phyloP scores from a whole-genome alignment of 371 early-diverging fungal genomes.

The Funneliformis caledonium region DNA sequence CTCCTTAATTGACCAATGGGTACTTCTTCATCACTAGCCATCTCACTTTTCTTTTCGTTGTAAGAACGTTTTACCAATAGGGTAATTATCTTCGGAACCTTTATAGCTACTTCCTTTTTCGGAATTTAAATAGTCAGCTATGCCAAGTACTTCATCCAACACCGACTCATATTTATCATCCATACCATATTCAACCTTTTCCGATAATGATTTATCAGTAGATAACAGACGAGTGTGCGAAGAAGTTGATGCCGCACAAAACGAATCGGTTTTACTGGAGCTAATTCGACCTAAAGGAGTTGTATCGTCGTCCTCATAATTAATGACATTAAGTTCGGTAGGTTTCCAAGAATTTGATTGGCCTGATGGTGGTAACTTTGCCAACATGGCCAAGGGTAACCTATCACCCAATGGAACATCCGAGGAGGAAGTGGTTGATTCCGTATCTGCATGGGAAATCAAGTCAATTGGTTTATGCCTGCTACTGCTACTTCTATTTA shows the following conservation, averaged over 20 bases:
- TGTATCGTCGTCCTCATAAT: background rate
- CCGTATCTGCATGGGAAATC: background rate
- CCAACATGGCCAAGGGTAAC: constrained; percentile 23
- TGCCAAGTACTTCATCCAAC: background rate
- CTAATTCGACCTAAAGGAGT: background rate
- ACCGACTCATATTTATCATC: background rate
- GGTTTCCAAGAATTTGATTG: background rate
- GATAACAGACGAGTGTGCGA: background rate
- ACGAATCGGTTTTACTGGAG: no score
- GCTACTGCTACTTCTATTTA: background rate
- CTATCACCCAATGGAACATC: constrained; percentile 11
- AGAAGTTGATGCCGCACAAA: background rate
- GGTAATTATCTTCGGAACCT: background rate
- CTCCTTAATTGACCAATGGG: constrained; percentile 21
- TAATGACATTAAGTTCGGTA: background rate
- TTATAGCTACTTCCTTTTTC: background rate
- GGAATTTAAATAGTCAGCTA: background rate
- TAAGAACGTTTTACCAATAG: background rate
- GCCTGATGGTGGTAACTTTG: background rate
- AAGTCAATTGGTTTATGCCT: background rate
- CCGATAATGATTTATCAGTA: background rate
- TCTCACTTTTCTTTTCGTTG: background rate
- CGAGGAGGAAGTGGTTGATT: background rate
- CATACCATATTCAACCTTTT: background rate
- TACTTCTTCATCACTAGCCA: constrained; percentile 11